A percentile compares a stretch with the other conserved stretches of the same genome.
Evolutionary conservation across 495 filamentous ascomycete genomes (phyloP).

Genomic region (Penicillium waksmanii): DNA sequence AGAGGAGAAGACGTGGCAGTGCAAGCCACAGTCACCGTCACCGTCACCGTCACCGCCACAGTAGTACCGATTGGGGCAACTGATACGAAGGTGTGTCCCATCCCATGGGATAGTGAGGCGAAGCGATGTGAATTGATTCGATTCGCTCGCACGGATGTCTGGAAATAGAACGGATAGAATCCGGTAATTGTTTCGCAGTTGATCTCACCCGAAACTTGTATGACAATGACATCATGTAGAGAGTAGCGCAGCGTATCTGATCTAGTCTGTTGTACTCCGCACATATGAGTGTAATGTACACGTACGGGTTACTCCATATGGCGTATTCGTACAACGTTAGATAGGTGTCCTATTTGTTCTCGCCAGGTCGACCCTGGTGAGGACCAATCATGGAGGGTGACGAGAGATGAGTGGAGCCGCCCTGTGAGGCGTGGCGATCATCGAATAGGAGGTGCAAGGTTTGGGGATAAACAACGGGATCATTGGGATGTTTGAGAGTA

Average conservation of each 20-base stretch:
- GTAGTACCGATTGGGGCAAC: no score
- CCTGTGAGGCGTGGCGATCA: conserved; percentile 3
- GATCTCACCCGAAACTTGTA: no score
- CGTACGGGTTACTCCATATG: background rate
- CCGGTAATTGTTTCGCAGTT: no score
- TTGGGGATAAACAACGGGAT: background rate
- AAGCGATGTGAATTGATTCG: background rate
- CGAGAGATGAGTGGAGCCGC: background rate
- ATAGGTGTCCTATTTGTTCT: background rate
- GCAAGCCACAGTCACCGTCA: no score
- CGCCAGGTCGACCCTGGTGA: background rate
- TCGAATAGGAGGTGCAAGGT: background rate
- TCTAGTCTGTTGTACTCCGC: background rate
- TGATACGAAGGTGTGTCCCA: no score
- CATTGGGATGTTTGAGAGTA: background rate
- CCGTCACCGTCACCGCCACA: no score
- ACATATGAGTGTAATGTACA: background rate
- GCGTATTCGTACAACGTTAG: background rate
- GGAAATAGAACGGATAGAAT: background rate
- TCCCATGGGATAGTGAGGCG: no score
- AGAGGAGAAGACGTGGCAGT: no score
- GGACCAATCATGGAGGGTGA: background rate
- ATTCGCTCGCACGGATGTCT: conserved; percentile 1
- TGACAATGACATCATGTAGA: background rate
- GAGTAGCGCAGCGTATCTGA: background rate